Base-by-base conservation (phyloP, 371 early-diverging fungal genomes). In the Mortierella sp. region DNA sequence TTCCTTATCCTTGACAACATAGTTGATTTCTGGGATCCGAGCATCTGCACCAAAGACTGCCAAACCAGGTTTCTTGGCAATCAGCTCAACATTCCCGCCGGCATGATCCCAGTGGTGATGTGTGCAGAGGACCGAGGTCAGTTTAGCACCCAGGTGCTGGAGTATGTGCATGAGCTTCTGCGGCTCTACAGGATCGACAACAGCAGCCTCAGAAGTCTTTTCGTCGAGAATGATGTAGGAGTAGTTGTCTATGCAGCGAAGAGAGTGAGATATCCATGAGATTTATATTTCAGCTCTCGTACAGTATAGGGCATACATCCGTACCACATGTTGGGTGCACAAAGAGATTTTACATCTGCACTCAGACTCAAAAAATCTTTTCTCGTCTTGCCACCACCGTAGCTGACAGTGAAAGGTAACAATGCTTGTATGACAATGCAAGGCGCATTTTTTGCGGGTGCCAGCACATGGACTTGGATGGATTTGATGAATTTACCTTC, bases 101-200 rank as follows among this genome's bases (percentile, higher is more conserved):
- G 94, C 80, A 67, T 95, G 95, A 78, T 95, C 95, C 84, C 80
- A 80, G 68, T 93, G 93, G 71, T 94, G 94, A 64, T 93, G 93
- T 30, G 94, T 93, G 26, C 89, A 90, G 30, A 92, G 85, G 9
- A 93, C 80, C 23, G 85, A 83, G 43, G 83, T 83, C n/a, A 91
- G 66, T 54, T 82, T 85, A 53, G 83, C 84, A 11, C 82, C 84
- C 24, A 80, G 60, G 63, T 86, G 79, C 43, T 83, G 73, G 7
- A 87, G 72, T 15, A 72, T 79, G 12, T 78, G 63, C 50, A 88
- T 53, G 17, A 91, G 82, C 64, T 90, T 91, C 11, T 70, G 67
- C 17, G 92, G 88, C 54, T 90, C 89, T 6, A 87, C 92, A 0
- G 92, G 92, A 50, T 92, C 92, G 9, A 92, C 82, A 4, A 86